These are phyloP conservation scores for Calonectria ilicicola DNA, from an alignment of 2,329 filamentous ascomycete genomes.

Conservation along the genomic window DNA sequence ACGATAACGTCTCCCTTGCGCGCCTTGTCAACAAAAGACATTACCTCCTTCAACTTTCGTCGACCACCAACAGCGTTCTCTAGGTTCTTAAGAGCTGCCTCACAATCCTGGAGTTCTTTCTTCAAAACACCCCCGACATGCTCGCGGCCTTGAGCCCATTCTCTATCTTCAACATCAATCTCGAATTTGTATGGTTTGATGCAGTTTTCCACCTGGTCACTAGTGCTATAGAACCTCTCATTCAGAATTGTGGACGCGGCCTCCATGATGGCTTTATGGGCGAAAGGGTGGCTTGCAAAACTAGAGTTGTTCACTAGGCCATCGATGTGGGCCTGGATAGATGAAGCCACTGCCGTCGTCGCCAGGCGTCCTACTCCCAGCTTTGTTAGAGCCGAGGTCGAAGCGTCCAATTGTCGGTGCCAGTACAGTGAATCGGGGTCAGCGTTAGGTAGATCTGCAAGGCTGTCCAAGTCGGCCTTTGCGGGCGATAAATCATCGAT, in stretches of 20 bases:
- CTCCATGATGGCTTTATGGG: slow-evolving; percentile 91
- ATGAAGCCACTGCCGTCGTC: slow-evolving; percentile 88
- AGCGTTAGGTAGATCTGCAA: slow-evolving; percentile 85
- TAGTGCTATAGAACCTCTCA: slow-evolving; percentile 95
- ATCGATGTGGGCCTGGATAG: slow-evolving; percentile 89
- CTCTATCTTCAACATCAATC: slow-evolving; percentile 91
- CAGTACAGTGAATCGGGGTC: slow-evolving; percentile 89
- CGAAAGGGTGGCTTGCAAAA: slow-evolving; percentile 91
- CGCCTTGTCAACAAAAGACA: slow-evolving; percentile 90
- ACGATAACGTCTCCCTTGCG: slow-evolving; percentile 86
- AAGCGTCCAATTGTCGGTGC: slow-evolving; percentile 94
- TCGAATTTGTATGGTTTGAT: slow-evolving; percentile 99
- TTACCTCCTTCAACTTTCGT: slow-evolving; percentile 89
- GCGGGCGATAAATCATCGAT: slow-evolving; percentile 82
- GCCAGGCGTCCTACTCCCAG: slow-evolving; percentile 92
- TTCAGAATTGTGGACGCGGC: slow-evolving; percentile 91
- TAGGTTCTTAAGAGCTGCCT: slow-evolving; percentile 79
- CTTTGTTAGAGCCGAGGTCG: slow-evolving; percentile 90
- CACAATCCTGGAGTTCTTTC: slow-evolving; percentile 86
- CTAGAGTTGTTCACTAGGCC: slow-evolving; percentile 82
- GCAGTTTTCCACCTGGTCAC: slow-evolving; percentile 97
- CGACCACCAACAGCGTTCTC: slow-evolving; percentile 84
- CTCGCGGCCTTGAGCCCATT: slow-evolving; percentile 88
- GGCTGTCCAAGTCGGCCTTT: slow-evolving; percentile 75
- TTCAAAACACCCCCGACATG: slow-evolving; percentile 86